Conservation (phyloP, 345 rosid genomes). For the Sisymbrium irio region DNA sequence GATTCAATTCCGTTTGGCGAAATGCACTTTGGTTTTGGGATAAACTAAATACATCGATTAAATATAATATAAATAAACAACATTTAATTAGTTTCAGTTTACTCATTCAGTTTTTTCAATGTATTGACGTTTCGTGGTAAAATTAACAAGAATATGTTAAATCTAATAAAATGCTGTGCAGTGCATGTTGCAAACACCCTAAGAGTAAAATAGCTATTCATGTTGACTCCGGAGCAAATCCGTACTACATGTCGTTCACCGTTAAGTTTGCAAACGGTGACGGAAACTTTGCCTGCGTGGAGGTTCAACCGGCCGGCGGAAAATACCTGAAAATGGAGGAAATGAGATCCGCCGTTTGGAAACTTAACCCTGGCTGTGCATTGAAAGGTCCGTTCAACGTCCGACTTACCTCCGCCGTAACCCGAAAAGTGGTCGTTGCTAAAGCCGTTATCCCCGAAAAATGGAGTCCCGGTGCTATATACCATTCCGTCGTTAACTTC, state of each 20-base stretch:
- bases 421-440: slow-evolving; percentile 37
- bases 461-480: slow-evolving; percentile 60
- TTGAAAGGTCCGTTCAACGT: slow-evolving; percentile 58
- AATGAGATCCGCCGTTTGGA: slow-evolving; percentile 77
- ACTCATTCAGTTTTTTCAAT: not conserved
- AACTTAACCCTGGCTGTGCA: slow-evolving; percentile 40
- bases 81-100: too few species aligned
- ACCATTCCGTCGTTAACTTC: slow-evolving; percentile 51
- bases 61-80: too few species aligned
- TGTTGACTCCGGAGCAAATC: slow-evolving; percentile 62
- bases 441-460: slow-evolving; percentile 51
- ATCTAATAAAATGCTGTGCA: slow-evolving; percentile 21
- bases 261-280: slow-evolving; percentile 58
- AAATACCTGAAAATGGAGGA: slow-evolving; percentile 57
- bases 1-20: not conserved
- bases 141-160: not conserved
- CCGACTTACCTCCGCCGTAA: slow-evolving; percentile 42
- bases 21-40: not conserved
- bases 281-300: slow-evolving; percentile 48
- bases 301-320: slow-evolving; percentile 44
- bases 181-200: slow-evolving; percentile 56
- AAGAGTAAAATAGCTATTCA: slow-evolving; percentile 43
- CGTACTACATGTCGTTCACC: slow-evolving; percentile 52
- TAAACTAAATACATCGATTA: too few species aligned
- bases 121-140: too few species aligned